phyloP scores from a whole-genome alignment of 768 basidiomycete genomes.

The Termitomyces sp. region DNA sequence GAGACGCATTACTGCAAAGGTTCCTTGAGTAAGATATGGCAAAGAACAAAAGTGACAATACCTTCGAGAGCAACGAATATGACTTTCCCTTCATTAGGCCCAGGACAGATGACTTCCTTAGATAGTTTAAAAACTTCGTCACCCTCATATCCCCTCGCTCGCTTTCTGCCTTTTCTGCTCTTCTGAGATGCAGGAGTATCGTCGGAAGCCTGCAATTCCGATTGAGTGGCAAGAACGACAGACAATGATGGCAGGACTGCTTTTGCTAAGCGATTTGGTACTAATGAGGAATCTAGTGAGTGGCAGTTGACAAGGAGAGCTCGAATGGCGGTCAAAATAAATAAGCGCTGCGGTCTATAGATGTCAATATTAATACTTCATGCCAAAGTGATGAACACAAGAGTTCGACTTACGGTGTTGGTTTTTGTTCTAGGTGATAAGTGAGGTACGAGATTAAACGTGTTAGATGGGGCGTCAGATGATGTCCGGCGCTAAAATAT shows the following conservation, averaged over 20 bases:
- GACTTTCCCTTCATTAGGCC: conserved; percentile 43
- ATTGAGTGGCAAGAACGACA: conserved; percentile 37
- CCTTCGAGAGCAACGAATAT: conserved; percentile 55
- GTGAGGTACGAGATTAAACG: conserved; percentile 47
- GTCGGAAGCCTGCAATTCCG: conserved; percentile 22
- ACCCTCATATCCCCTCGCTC: conserved; percentile 65
- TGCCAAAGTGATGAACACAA: background rate
- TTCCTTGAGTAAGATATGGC: background rate
- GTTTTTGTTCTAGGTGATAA: conserved; percentile 58
- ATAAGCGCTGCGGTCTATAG: conserved; percentile 30
- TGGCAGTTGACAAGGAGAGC: conserved; percentile 38
- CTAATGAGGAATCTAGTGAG: conserved; percentile 41
- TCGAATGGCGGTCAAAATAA: conserved; percentile 41
- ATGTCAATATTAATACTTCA: background rate
- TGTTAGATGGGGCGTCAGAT: conserved; percentile 51
- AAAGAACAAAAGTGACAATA: conserved; percentile 23
- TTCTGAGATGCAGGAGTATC: conserved; percentile 21
- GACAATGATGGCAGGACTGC: conserved; percentile 46
- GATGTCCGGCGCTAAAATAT: conserved; percentile 42
- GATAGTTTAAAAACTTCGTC: conserved; percentile 62
- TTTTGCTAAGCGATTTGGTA: conserved; percentile 50
- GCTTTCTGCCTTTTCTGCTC: conserved; percentile 61
- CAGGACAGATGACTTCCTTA: conserved; percentile 43
- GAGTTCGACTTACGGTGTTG: conserved; percentile 35
- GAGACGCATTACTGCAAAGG: conserved; percentile 40